Evolutionary conservation across 768 basidiomycete genomes (phyloP), one percentile per base, ranked within the genome.

Genomic region (Tephrocybe sp.): DNA sequence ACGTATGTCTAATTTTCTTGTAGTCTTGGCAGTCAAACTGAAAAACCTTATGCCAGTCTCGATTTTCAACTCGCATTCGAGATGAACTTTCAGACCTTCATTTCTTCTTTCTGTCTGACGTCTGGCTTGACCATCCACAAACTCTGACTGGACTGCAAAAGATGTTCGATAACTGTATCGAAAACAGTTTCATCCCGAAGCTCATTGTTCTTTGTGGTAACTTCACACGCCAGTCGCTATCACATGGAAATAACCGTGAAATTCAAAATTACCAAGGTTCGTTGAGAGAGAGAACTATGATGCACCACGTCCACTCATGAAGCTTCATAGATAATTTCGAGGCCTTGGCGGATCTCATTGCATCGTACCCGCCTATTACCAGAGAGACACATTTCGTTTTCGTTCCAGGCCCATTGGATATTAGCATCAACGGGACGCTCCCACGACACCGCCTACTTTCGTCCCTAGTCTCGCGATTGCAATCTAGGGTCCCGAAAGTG

Each of bases 71-170:
- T 26, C 83, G 87, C 12, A 70, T 91, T 39, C 76, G 76, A 50
- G 79, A 83, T 57, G 89, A 92, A 48, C 72, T 89, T 16, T 70
- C 84, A 12, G 85, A 94, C 48, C 73, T 92, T 31, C 80, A 90
- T 45, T 93, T 98, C 72, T 92, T 97, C 68, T 84, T 97, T 61
- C 75, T 98, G 34, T 98, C 97, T 0, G 97, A 99, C 65, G 85
- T 98, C 2, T 95, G 93, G 89, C 76, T 99, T 19, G 96, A 99
- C 68, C 84, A 91, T 56, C 85, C 92, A 0, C 80, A 85, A 51
- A 93, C 92, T 1, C 68, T 98, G 4, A 65, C 73, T 4, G 92
- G 91, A 4, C 75, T 99, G 11, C 80, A 83, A 53, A 85, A 86
- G 60, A 82, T 98, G 72, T 88, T 98, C 55, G 89, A 94, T 57